phyloP scores from a whole-genome alignment of 805 yeast species.

The Hanseniaspora opuntiae region DNA sequence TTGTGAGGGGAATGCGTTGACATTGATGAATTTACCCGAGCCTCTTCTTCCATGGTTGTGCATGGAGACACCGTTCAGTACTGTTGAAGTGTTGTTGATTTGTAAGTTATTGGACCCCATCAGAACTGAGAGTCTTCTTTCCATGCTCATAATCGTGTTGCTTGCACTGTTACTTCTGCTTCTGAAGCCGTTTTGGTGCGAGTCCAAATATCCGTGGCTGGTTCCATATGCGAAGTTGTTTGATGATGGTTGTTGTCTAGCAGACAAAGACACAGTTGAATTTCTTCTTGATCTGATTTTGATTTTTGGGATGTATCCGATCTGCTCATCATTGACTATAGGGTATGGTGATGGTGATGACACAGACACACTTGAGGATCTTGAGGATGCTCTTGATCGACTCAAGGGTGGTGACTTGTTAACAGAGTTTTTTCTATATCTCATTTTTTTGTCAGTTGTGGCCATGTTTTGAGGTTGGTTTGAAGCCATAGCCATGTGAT shows the following conservation, averaged over 20 bases:
- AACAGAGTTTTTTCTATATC: conserved; percentile 7
- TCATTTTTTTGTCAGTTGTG: neutral
- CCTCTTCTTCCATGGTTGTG: neutral
- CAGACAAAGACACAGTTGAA: conserved; percentile 17
- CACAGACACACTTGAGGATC: conserved; percentile 14
- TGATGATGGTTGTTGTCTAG: conserved; percentile 10
- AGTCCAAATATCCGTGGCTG: neutral
- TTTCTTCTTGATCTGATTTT: conserved; percentile 25
- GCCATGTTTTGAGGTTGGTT: neutral
- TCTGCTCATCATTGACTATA: conserved; percentile 20
- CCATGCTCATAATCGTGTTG: conserved; percentile 2
- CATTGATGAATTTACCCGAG: neutral
- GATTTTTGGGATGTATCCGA: conserved; percentile 26
- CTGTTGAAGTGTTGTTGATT: neutral
- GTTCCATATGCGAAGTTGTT: neutral
- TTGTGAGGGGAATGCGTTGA: neutral
- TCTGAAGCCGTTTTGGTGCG: conserved; percentile 1
- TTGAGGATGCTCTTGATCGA: conserved; percentile 20
- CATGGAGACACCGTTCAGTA: neutral
- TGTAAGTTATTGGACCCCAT: conserved; percentile 3
- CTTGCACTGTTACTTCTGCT: conserved; percentile 6
- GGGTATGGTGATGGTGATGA: conserved; percentile 18
- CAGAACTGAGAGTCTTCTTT: conserved; percentile 11
- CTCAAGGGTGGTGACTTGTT: conserved; percentile 17
- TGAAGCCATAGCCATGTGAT: neutral